Conservation (phyloP, 164 flowering plant genomes). For the Magnolia officinalis region DNA sequence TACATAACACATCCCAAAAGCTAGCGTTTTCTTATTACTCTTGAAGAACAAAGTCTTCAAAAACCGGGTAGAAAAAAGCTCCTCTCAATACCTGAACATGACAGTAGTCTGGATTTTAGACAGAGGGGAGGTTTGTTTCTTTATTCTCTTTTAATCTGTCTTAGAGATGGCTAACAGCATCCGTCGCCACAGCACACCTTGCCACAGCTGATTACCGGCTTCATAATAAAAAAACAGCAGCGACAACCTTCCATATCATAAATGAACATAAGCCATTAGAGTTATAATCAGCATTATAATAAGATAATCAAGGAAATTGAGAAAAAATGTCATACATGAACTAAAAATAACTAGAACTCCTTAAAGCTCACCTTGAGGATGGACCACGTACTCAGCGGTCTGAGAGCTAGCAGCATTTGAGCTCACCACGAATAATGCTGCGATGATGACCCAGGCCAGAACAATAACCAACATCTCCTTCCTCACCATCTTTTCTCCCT, state of each 20-base stretch:
- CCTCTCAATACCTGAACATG: neutral
- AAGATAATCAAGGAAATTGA: no score
- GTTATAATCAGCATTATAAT: neutral
- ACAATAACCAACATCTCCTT: neutral
- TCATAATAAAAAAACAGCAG: neutral
- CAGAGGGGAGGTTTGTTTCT: no score
- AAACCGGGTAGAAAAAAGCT: neutral
- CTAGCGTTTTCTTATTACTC: neutral
- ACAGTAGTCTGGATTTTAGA: neutral
- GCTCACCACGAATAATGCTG: neutral
- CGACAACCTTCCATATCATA: neutral
- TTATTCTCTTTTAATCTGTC: no score
- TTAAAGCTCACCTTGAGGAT: neutral
- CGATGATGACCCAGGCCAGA: constrained; percentile 5
- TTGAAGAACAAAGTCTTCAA: neutral
- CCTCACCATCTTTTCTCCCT: constrained; percentile 7
- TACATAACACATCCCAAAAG: neutral
- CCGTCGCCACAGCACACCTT: neutral
- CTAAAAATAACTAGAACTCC: neutral
- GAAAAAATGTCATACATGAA: no score
- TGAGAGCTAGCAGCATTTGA: neutral
- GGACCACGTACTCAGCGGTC: neutral
- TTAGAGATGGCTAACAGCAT: neutral
- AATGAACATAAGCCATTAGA: neutral
- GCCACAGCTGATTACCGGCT: neutral